Percentiles rank a stretch among this genome's conserved stretches.
Conservation (phyloP, 306 rosid species). For the Lithocarpus polystachyus region DNA sequence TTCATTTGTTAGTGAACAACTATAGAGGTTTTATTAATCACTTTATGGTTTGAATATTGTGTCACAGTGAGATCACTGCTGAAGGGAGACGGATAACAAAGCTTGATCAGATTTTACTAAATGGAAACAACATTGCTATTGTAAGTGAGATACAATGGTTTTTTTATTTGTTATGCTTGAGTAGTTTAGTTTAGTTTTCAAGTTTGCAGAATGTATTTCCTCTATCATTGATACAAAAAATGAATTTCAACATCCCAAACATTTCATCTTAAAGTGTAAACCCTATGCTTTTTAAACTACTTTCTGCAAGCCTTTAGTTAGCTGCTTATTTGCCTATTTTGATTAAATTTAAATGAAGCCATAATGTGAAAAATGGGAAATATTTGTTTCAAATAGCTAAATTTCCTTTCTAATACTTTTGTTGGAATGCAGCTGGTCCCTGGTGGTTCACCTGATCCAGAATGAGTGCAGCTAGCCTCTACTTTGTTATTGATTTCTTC, state of each 20-base stretch:
- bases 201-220: neutral
- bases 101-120: conserved; percentile 93
- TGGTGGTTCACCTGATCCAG: conserved; percentile 83
- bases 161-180: neutral
- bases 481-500: conserved; percentile 11
- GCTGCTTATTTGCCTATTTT: neutral
- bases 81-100: conserved; percentile 98
- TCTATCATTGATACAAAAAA: neutral
- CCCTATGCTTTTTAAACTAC: neutral
- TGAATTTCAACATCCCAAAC: neutral
- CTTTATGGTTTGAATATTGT: neutral
- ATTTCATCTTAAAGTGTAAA: neutral
- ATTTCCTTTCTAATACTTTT: neutral
- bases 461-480: conserved; percentile 25
- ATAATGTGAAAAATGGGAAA: neutral
- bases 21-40: too few species aligned
- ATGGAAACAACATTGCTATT: conserved; percentile 97
- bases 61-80: conserved; percentile 81
- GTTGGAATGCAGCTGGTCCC: conserved; percentile 70
- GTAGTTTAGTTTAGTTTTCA: neutral
- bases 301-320: neutral
- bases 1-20: too few species aligned
- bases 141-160: conserved; percentile 49
- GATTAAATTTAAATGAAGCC: conserved; percentile 1
- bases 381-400: conserved; percentile 4